Percentiles rank a stretch among this genome's conserved stretches.
phyloP scores from a whole-genome alignment of 345 rosid species.

The Populus ilicifolia region DNA sequence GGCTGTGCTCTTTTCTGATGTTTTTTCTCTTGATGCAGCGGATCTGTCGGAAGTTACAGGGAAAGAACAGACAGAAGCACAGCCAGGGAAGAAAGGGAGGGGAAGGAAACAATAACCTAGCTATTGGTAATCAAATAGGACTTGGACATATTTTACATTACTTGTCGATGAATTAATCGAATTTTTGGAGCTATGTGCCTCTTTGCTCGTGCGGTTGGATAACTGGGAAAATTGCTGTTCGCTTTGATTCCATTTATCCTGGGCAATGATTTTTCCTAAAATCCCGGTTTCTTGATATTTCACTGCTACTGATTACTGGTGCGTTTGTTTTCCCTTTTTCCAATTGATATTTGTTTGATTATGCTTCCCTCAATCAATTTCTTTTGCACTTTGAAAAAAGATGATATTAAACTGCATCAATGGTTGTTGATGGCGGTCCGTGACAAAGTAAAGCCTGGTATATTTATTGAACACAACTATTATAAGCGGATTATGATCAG shows the following conservation, averaged over 20 bases:
- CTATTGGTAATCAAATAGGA: not conserved
- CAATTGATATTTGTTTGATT: not conserved
- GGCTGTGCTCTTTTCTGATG: not conserved
- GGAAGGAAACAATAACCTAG: conserved; percentile 72
- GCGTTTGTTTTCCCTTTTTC: not conserved
- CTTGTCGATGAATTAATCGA: conserved; percentile 1
- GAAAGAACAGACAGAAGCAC: conserved; percentile 72
- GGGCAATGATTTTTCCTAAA: not conserved
- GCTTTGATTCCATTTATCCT: not conserved
- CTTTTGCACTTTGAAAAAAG: no score
- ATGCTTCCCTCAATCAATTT: not conserved
- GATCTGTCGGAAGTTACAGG: conserved; percentile 69
- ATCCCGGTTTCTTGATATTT: not conserved
- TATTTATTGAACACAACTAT: no score
- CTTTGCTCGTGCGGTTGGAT: not conserved
- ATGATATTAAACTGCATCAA: no score
- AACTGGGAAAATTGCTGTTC: not conserved
- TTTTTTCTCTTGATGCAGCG: conserved; percentile 37
- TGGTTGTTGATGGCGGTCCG: no score
- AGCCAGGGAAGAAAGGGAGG: conserved; percentile 74
- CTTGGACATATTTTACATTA: not conserved
- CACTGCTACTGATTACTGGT: not conserved
- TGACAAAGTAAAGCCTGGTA: no score
- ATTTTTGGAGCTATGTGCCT: not conserved
- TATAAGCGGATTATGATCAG: no score